Conservation (phyloP, 169 alveolate genomes). For the Plasmodium inui region DNA sequence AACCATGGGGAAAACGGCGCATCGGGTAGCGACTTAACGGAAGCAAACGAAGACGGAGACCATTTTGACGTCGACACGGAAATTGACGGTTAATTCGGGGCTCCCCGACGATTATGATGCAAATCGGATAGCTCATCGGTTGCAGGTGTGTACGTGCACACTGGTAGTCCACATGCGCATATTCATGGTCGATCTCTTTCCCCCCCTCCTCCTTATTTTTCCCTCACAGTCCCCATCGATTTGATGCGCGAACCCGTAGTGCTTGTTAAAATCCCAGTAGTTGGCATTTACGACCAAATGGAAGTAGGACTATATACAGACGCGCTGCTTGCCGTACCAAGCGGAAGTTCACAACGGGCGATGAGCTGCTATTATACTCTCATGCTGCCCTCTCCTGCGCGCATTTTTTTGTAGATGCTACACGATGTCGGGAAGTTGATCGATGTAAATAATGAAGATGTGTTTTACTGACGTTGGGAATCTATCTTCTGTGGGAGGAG, state of each 20-base stretch:
- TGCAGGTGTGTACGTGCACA: not conserved
- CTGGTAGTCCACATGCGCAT: not conserved
- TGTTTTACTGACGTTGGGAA: conserved; percentile 12
- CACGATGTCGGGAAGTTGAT: conserved; percentile 30
- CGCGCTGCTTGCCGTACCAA: not conserved
- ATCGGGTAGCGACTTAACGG: not conserved
- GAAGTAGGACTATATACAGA: conserved; percentile 20
- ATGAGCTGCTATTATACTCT: not conserved
- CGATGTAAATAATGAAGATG: conserved; percentile 44
- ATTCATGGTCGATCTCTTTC: not conserved
- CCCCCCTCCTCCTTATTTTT: not conserved
- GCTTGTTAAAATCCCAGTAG: conserved; percentile 37
- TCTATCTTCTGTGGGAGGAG: not conserved
- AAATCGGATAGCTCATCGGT: not conserved
- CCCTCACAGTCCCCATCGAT: conserved; percentile 12
- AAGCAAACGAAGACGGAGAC: not conserved
- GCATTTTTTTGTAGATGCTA: conserved; percentile 6
- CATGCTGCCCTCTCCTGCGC: not conserved
- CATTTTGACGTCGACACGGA: conserved; percentile 34
- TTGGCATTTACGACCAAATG: conserved; percentile 20
- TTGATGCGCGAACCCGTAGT: conserved; percentile 43
- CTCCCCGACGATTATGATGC: not conserved
- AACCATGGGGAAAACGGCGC: not conserved
- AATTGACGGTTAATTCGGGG: conserved; percentile 24
- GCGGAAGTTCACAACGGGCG: not conserved